A percentile compares a stretch with the other conserved stretches of the same genome.
These are phyloP conservation scores for Cercophora samala DNA, from an alignment of 495 filamentous ascomycete species.

Conservation along the genomic window DNA sequence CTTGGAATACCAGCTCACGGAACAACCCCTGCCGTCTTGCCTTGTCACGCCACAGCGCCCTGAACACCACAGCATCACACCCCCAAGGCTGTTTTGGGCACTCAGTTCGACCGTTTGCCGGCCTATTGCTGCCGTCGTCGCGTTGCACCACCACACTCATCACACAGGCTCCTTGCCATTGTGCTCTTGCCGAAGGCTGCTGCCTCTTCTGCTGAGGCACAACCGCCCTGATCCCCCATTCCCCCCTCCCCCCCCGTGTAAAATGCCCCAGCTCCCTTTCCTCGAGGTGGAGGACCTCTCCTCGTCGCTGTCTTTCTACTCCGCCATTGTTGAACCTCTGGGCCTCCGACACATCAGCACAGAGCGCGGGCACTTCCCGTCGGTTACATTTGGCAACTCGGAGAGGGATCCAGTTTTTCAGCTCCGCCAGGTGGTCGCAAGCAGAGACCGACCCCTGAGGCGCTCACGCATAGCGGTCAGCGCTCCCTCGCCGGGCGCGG, in stretches of 20 bases:
- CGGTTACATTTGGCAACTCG: constrained; percentile 32
- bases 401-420: constrained; percentile 37
- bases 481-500: constrained; percentile 39
- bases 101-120: constrained; percentile 4
- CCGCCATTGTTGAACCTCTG: constrained; percentile 69
- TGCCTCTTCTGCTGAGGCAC: constrained; percentile 25
- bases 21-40: constrained; percentile 17
- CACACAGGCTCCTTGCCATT: constrained; percentile 2
- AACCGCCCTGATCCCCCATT: constrained; percentile 23
- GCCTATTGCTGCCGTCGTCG: constrained; percentile 5
- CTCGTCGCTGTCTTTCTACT: constrained; percentile 75
- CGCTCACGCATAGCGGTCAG: constrained; percentile 41
- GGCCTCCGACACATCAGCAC: constrained; percentile 64
- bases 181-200: constrained; percentile 15
- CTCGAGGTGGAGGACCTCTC: constrained; percentile 70
- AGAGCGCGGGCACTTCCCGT: constrained; percentile 36
- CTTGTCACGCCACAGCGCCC: constrained; percentile 22
- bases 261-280: constrained; percentile 35
- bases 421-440: constrained; percentile 33
- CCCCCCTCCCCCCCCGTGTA: neutral
- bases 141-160: constrained; percentile 12
- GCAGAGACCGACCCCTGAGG: constrained; percentile 29
- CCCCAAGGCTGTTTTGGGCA: constrained; percentile 12
- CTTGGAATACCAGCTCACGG: constrained; percentile 22
- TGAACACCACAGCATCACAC: constrained; percentile 11